Evolutionary conservation across 768 basidiomycete genomes (phyloP), one percentile per base, ranked within the genome.

Genomic region (Trametopsis cervina): DNA sequence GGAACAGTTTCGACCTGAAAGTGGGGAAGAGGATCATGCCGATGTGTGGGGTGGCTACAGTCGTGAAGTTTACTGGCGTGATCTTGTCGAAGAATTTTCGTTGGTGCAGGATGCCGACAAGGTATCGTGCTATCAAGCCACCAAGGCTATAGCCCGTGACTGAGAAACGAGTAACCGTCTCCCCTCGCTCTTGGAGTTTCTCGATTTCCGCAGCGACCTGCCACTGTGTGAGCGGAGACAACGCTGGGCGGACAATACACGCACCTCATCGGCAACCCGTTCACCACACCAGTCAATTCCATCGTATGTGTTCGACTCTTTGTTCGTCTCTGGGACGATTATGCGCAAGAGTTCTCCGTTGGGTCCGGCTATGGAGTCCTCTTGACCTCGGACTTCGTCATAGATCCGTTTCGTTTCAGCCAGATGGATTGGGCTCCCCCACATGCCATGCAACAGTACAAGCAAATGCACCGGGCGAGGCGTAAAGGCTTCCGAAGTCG

Each of bases 261-360:
- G 27, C 43, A 88, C 89, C 78, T 93, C 90, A 51, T 81, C 69
- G 3, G 87, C 79, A 27, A 91, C 79, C 25, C 90, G 72, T 65
- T 90, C 86, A 29, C 80, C 85, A 49, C 87, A 83, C 78, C 86
- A 86, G 59, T 91, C 89, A 20, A 91, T 77, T 1, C 89, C 88
- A 54, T 91, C 89, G 55, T 89, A 90, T 1, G 86, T 89, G 9
- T 73, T 74, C 23, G 80, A 75, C 24, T 79, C 79, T 15, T 69
- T 60, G 60, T 89, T 86, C 2, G 82, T 76, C 56, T 85, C 68
- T 2, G 87, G 76, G 0, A 79, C 60, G n/a, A 89, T 63, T 22
- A 87, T 70, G 27, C 78, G 77, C 4, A 92, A 70, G 49, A 70
- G 59, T n/a, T 68, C 62, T 36, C 67, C 72, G 10, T 67, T 66